phyloP scores from a whole-genome alignment of 148 eudicot genomes.

The Rhododendron ovatum region DNA sequence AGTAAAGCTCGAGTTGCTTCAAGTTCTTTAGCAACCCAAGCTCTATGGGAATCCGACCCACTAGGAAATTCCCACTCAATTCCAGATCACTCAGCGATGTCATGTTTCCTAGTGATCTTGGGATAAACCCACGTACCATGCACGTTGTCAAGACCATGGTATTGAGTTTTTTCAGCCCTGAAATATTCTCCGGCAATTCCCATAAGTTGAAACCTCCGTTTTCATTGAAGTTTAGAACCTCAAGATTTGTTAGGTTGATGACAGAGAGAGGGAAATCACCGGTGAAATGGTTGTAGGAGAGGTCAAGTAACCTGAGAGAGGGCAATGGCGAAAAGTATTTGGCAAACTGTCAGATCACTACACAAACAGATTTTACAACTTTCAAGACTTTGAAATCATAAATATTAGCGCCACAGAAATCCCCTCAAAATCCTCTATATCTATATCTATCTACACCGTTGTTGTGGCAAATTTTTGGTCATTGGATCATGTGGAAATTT shows the following conservation, averaged over 20 bases:
- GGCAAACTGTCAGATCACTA: background rate
- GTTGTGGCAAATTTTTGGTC: background rate
- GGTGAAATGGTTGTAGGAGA: conserved; percentile 46
- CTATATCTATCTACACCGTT: background rate
- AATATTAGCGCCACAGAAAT: background rate
- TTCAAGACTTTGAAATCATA: background rate
- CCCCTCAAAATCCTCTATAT: background rate
- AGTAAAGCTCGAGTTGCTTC: conserved; percentile 64
- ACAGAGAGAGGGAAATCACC: conserved; percentile 75
- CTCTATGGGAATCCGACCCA: conserved; percentile 56
- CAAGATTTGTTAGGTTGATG: conserved; percentile 52
- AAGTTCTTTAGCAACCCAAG: conserved; percentile 57
- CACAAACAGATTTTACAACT: background rate
- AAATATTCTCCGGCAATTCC: conserved; percentile 54
- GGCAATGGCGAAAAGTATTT: conserved; percentile 34
- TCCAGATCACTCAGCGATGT: conserved; percentile 79
- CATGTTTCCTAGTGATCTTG: conserved; percentile 58
- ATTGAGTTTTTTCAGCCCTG: conserved; percentile 43
- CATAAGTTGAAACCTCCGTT: conserved; percentile 43
- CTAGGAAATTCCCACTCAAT: conserved; percentile 55
- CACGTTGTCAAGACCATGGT: conserved; percentile 58
- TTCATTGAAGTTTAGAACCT: conserved; percentile 60
- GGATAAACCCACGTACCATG: conserved; percentile 54
- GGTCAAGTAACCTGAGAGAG: conserved; percentile 46
- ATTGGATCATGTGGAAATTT: background rate